Evolutionary conservation across 2,329 filamentous ascomycete species (phyloP).

Genomic region (Aspergillus sp.): DNA sequence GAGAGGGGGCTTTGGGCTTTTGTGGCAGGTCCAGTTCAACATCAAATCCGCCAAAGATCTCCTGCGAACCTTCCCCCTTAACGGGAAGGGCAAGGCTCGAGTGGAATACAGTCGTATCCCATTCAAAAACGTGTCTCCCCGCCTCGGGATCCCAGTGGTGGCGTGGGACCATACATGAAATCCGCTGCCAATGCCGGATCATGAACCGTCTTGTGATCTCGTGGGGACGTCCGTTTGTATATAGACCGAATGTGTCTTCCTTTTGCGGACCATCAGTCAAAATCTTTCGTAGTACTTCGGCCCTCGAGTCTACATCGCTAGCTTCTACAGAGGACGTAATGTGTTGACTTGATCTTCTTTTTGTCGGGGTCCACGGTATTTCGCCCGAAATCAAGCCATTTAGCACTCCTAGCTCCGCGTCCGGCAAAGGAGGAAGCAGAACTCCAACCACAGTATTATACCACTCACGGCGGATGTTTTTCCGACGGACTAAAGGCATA

Average conservation of each 20-base stretch:
- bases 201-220: conserved; percentile 41
- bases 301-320: conserved; percentile 1
- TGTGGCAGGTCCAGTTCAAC: neutral
- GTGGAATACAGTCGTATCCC: conserved; percentile 25
- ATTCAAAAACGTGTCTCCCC: conserved; percentile 29
- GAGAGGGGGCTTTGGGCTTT: neutral
- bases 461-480: conserved; percentile 40
- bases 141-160: conserved; percentile 22
- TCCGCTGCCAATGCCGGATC: conserved; percentile 37
- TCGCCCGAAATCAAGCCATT: conserved; percentile 34
- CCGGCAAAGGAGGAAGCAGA: conserved; percentile 42
- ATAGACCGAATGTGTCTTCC: conserved; percentile 34
- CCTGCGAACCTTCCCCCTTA: neutral
- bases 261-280: conserved; percentile 39
- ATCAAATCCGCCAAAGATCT: neutral
- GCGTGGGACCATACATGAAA: conserved; percentile 34
- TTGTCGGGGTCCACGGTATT: conserved; percentile 31
- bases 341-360: conserved; percentile 22
- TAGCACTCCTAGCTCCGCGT: conserved; percentile 35
- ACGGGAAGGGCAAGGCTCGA: conserved; percentile 8
- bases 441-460: conserved; percentile 31
- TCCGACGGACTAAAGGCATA: conserved; percentile 28
- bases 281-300: conserved; percentile 25
- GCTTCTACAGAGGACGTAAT: neutral
- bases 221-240: conserved; percentile 39